Base-by-base conservation (phyloP, 1,284 basidiomycete species). In the Puccinia triticina region DNA sequence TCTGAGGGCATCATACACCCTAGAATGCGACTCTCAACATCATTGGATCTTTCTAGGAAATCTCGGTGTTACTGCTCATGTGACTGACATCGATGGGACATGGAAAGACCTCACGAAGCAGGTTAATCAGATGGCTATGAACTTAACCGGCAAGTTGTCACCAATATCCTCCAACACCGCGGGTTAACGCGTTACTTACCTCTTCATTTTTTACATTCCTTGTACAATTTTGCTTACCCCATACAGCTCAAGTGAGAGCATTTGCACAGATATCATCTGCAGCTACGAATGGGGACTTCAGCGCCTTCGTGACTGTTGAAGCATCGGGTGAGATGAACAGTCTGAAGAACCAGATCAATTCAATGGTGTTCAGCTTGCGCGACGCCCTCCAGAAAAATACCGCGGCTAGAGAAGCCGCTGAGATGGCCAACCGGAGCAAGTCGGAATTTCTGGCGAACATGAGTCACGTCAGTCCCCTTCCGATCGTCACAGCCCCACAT, bases 361-460 rank as follows among this genome's bases (percentile, higher is more conserved):
- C 97, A 88, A 98, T 98, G 96, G 95, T 99, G 83, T 98, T 95
- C 89, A 96, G 96, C 87, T 90, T 99, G 87, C 91, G 97, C 75
- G 96, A 99, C 87, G 92, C 92, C 85, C 97, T 99, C 83, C 97
- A 99, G 90, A 98, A 96, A 91, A 99, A 99, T 87, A 99, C 96
- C 1, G 94, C 94, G 48, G 97, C 97, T 10, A 91, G 96, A 87
- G 96, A 98, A 87, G 95, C 96, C 0, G 97, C 97, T 79, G 97
- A 99, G 89, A 88, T 97, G 86, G 88, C 88, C 26, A 99, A 99
- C 88, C 90, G 94, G 87, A 93, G 91, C 88, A 99, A 99, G 90
- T 95, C 93, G 71, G 96, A 99, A 88, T 99, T 99, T 37, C 77
- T 76, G 64, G 81, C 74, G 26, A 67, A 76, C 85, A 83, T 87